A percentile compares a stretch with the other conserved stretches of the same genome.
phyloP scores from a whole-genome alignment of 192 early-diverging fungal genomes.

The Helicostylum pulchrum region DNA sequence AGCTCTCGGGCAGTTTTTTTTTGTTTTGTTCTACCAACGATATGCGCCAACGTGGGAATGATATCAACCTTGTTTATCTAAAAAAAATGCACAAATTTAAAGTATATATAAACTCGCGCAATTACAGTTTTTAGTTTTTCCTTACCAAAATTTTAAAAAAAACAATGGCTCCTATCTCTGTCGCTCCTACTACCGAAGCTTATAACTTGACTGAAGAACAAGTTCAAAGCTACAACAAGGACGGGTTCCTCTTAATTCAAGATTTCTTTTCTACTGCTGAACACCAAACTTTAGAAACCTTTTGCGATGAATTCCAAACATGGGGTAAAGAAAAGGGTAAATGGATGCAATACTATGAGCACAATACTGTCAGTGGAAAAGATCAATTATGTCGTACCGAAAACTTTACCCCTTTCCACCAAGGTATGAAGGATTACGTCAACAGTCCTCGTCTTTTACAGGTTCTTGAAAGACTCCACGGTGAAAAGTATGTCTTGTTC shows the following conservation, averaged over 20 bases:
- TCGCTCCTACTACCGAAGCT: slow-evolving; percentile 15
- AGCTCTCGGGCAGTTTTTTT: too few species aligned
- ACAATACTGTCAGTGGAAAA: slow-evolving; percentile 40
- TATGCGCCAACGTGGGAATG: too few species aligned
- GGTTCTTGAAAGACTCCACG: slow-evolving; percentile 48
- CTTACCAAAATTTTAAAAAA: not conserved
- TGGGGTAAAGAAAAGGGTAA: slow-evolving; percentile 54
- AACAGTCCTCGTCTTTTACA: slow-evolving; percentile 41
- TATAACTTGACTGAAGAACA: slow-evolving; percentile 51
- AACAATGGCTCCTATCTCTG: slow-evolving; percentile 14
- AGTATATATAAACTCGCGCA: too few species aligned
- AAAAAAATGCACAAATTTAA: too few species aligned
- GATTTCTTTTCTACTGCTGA: slow-evolving; percentile 53
- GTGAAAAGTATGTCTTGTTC: slow-evolving; percentile 54
- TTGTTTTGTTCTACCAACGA: too few species aligned
- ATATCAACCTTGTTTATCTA: too few species aligned
- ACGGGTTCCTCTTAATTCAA: slow-evolving; percentile 56
- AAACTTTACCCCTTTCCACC: slow-evolving; percentile 57
- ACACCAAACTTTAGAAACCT: slow-evolving; percentile 39
- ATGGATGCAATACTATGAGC: slow-evolving; percentile 68
- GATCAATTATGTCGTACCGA: slow-evolving; percentile 59
- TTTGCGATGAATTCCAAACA: slow-evolving; percentile 43
- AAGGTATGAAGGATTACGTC: slow-evolving; percentile 44
- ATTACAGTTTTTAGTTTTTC: too few species aligned
- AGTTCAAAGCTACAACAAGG: slow-evolving; percentile 39